Percentiles rank a stretch among this genome's conserved stretches.
These are phyloP conservation scores for Kodamaea kaohsiungensis DNA, from an alignment of 805 yeast genomes.

Conservation along the genomic window DNA sequence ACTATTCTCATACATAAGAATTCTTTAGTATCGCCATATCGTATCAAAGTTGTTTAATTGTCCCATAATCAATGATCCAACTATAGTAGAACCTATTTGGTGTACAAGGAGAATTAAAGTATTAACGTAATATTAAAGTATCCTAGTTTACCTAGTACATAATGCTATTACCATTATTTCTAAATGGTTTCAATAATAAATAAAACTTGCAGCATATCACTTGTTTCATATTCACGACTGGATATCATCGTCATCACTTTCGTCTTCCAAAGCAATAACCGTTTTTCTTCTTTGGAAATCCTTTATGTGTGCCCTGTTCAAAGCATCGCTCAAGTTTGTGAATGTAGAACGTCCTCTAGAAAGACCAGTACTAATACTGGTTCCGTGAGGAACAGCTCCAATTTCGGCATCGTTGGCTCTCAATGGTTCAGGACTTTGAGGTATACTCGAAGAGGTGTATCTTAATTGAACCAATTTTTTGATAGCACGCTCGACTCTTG, in stretches of 20 bases:
- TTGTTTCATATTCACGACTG: neutral
- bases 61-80: too few species aligned
- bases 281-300: constrained; percentile 74
- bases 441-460: constrained; percentile 16
- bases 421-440: neutral
- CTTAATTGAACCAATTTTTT: constrained; percentile 37
- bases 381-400: constrained; percentile 12
- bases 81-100: too few species aligned
- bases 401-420: constrained; percentile 13
- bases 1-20: too few species aligned
- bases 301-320: constrained; percentile 77
- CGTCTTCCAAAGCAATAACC: constrained; percentile 27
- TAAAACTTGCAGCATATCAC: neutral
- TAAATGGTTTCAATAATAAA: too few species aligned
- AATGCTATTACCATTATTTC: too few species aligned
- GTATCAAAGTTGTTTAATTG: too few species aligned
- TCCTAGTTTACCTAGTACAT: too few species aligned
- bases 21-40: too few species aligned
- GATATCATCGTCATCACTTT: constrained; percentile 32
- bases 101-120: too few species aligned
- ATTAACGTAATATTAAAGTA: too few species aligned
- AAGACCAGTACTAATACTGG: constrained; percentile 9
- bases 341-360: constrained; percentile 35
- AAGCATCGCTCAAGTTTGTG: constrained; percentile 49
- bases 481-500: constrained; percentile 36